Conservation (phyloP, 2,329 filamentous ascomycete species). For the Colletotrichum salicis region DNA sequence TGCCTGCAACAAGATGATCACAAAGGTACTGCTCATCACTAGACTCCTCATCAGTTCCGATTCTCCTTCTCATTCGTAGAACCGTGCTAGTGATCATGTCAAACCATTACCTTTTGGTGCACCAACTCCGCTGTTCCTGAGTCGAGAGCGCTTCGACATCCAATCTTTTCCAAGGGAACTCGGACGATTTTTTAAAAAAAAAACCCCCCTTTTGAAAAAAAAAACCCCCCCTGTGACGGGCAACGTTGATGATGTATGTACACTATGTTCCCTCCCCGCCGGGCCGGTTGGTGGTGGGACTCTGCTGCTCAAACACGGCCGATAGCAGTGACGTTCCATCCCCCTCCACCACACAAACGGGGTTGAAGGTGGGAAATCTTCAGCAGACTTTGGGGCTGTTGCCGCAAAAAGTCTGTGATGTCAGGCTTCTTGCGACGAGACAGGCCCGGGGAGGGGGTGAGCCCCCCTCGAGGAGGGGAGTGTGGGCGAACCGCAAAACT, state of each 20-base stretch:
- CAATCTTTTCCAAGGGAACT: conserved; percentile 27
- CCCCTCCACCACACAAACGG: conserved; percentile 30
- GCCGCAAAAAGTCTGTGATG: conserved; percentile 29
- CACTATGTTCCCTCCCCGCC: conserved; percentile 1
- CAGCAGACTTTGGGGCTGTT: conserved; percentile 24
- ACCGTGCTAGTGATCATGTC: not conserved
- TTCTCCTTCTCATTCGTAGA: not conserved
- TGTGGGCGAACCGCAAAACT: not conserved
- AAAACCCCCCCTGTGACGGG: conserved; percentile 12
- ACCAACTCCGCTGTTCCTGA: not conserved
- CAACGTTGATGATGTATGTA: conserved; percentile 28
- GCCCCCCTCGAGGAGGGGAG: conserved; percentile 6
- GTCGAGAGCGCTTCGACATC: conserved; percentile 8
- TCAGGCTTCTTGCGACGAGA: conserved; percentile 22
- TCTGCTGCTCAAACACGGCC: conserved; percentile 16
- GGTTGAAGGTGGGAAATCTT: conserved; percentile 5
- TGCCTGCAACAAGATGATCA: not conserved
- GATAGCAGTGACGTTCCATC: conserved; percentile 38
- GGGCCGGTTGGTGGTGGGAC: conserved; percentile 20
- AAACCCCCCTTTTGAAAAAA: not conserved
- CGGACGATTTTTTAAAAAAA: not conserved
- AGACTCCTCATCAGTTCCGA: not conserved
- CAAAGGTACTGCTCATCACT: not conserved
- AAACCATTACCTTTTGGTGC: not conserved
- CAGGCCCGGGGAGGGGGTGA: not conserved